A percentile compares a stretch with the other conserved stretches of the same genome.
phyloP scores from a whole-genome alignment of 352 stramenopile species.

The Phytophthora ramorum region DNA sequence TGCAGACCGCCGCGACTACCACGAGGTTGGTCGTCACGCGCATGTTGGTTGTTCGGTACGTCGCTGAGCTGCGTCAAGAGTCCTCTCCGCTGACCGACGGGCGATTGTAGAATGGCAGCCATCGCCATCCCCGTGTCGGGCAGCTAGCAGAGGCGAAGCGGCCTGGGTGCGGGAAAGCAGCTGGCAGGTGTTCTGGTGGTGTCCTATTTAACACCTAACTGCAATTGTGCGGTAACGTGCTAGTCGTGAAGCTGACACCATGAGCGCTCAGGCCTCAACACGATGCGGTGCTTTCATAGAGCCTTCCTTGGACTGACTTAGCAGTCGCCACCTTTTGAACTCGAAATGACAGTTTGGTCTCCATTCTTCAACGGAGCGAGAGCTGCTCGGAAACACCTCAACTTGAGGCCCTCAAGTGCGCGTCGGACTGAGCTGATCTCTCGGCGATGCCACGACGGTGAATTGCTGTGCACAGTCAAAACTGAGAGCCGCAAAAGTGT shows the following conservation, averaged over 20 bases:
- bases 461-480: background rate
- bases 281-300: too few species aligned
- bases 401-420: too few species aligned
- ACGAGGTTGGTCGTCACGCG: constrained; percentile 29
- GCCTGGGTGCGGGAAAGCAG: constrained; percentile 30
- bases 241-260: background rate
- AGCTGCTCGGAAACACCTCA: background rate
- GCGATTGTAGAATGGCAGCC: constrained; percentile 20
- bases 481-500: constrained; percentile 23
- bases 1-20: constrained; percentile 23
- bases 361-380: background rate
- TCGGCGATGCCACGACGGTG: background rate
- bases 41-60: constrained; percentile 20
- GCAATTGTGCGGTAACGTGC: background rate
- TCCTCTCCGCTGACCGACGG: constrained; percentile 5
- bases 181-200: constrained; percentile 27
- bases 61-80: constrained; percentile 8
- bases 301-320: too few species aligned
- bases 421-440: background rate
- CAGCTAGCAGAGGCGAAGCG: background rate
- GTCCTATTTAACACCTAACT: constrained; percentile 11
- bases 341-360: background rate
- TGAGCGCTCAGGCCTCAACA: too few species aligned
- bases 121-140: constrained; percentile 1
- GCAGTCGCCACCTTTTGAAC: background rate